phyloP scores from a whole-genome alignment of 257 asterid species.

The Salvia hispanica region DNA sequence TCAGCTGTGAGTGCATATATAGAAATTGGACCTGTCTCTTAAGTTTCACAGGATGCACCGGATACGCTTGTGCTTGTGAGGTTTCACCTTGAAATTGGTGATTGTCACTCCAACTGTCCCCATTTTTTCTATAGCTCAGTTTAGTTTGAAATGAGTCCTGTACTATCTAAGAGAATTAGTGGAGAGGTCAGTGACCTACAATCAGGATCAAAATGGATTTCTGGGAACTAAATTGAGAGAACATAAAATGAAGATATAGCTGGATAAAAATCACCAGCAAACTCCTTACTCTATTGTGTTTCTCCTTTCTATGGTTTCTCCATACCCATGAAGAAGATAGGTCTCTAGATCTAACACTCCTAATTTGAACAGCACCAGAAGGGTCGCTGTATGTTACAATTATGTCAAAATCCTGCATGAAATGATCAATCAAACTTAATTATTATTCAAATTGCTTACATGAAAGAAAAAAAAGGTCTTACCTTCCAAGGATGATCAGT shows the following conservation, averaged over 20 bases:
- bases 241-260: slow-evolving; percentile 26
- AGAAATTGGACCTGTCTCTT: slow-evolving; percentile 68
- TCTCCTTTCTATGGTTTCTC: slow-evolving; percentile 62
- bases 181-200: slow-evolving; percentile 29
- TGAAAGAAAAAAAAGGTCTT: slow-evolving; percentile 27
- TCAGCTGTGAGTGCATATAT: slow-evolving; percentile 18
- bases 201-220: slow-evolving; percentile 28
- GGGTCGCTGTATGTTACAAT: slow-evolving; percentile 75
- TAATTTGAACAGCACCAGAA: slow-evolving; percentile 70
- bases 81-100: slow-evolving; percentile 39
- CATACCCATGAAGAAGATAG: slow-evolving; percentile 92
- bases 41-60: slow-evolving; percentile 72
- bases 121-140: slow-evolving; percentile 33
- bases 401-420: slow-evolving; percentile 81
- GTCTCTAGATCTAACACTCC: slow-evolving; percentile 65
- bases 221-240: slow-evolving; percentile 27
- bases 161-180: slow-evolving; percentile 47
- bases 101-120: slow-evolving; percentile 35
- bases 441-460: slow-evolving; percentile 31
- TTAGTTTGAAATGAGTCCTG: slow-evolving; percentile 40
- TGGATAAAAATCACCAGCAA: slow-evolving; percentile 46
- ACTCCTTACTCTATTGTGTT: slow-evolving; percentile 43
- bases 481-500: slow-evolving; percentile 62
- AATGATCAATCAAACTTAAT: slow-evolving; percentile 23
- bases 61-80: slow-evolving; percentile 36